Base-by-base conservation (phyloP, 2,329 filamentous ascomycete species). In the Pseudopithomyces maydicus region DNA sequence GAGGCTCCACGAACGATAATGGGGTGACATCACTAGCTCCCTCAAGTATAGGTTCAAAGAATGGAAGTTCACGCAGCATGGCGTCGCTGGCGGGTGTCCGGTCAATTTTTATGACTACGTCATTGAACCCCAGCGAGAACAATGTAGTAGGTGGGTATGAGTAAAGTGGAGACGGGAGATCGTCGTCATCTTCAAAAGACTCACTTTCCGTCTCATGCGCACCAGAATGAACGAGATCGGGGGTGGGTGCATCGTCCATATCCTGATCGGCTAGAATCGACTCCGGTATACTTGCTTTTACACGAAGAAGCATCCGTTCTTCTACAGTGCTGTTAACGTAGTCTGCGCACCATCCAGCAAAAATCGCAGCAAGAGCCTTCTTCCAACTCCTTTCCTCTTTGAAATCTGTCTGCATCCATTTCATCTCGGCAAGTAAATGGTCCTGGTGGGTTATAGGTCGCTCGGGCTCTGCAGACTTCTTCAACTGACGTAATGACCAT, bases 401-500 rank as follows among this genome's bases (percentile, higher is more conserved):
- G 70, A 97, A 98, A 76, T 99, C 95, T 1, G 92, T 97, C 49
- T 93, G 87, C 91, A 99, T 96, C 94, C 94, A 98, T 74, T 93
- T 96, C 85, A 94, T 91, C 79, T 99, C 93, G 65, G 92, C 85
- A 32, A 99, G 80, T 54, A 98, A 75, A 51, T 94, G 84, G 77
- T 99, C 95, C 85, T 89, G 91, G 65, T 98, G 94, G 1, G 89
- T 88, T 1, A 86, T 84, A 17, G 88, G 89, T 36, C 92, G 86
- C 3, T 85, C 82, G 4, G 94, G 93, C 74, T 99, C 95, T 1
- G 88, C 83, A 38, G 88, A 90, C 55, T 92, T 89, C 71, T 96
- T 91, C 42, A 93, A 87, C 70, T 99, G 95, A 51, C 94, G 85
- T 45, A 99, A 77, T 5, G 93, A 95, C 94, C 95, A 98, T 68